A percentile compares a stretch with the other conserved stretches of the same genome.
phyloP scores from a whole-genome alignment of 1,284 basidiomycete species.

The Volvariella volvacea region DNA sequence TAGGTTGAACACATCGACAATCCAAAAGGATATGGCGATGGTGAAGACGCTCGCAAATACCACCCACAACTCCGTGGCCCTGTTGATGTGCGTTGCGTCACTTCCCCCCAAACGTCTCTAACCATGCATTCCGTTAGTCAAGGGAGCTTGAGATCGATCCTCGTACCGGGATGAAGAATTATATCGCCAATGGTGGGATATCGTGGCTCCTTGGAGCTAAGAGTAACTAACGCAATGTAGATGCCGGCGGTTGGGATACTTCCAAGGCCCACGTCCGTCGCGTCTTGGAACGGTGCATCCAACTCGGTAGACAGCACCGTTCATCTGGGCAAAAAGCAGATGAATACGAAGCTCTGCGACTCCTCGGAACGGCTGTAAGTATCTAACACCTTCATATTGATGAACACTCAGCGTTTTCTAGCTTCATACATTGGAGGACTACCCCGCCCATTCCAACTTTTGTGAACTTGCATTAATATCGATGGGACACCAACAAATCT shows the following conservation, averaged over 20 bases:
- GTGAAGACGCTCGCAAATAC: conserved; percentile 77
- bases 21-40: conserved; percentile 80
- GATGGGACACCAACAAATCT: conserved; percentile 74
- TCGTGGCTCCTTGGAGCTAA: background rate
- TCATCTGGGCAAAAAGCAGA: conserved; percentile 58
- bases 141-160: conserved; percentile 84
- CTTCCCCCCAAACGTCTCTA: conserved; percentile 1
- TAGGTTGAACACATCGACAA: conserved; percentile 87
- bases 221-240: conserved; percentile 24
- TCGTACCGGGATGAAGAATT: conserved; percentile 92
- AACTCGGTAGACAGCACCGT: conserved; percentile 56
- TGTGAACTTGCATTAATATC: conserved; percentile 75
- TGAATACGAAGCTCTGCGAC: conserved; percentile 77
- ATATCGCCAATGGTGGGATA: conserved; percentile 75
- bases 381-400: conserved; percentile 1
- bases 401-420: conserved; percentile 20
- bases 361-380: conserved; percentile 65
- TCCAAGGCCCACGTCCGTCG: conserved; percentile 79
- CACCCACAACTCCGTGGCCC: conserved; percentile 69
- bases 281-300: conserved; percentile 69
- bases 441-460: conserved; percentile 87
- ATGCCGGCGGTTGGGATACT: conserved; percentile 80
- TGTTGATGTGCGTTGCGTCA: conserved; percentile 42
- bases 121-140: conserved; percentile 34
- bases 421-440: conserved; percentile 84